Evolutionary conservation across 1,284 basidiomycete genomes (phyloP).

Genomic region (Sporisorium reilianum): DNA sequence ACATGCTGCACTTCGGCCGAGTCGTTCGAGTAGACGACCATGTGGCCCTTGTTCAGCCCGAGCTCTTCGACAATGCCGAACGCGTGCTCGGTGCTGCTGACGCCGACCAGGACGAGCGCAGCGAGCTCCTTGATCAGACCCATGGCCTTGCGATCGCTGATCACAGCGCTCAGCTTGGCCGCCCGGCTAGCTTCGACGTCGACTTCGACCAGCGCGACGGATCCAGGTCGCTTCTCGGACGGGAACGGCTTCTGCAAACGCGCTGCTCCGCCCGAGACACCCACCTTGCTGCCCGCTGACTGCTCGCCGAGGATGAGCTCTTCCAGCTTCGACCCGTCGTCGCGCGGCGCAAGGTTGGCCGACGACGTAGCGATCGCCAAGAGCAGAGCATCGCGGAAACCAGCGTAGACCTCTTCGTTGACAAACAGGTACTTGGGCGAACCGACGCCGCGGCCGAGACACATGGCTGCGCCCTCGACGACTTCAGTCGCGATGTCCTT

Average conservation of each 20-base stretch:
- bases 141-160: conserved; percentile 14
- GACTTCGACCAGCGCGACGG: conserved; percentile 14
- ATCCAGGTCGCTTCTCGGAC: conserved; percentile 17
- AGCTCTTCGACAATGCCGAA: conserved; percentile 13
- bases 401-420: conserved; percentile 12
- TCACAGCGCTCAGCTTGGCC: conserved; percentile 13
- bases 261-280: conserved; percentile 1
- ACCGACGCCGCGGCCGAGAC: conserved; percentile 16
- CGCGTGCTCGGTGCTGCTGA: conserved; percentile 31
- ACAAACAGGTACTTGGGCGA: conserved; percentile 26
- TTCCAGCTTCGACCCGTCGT: conserved; percentile 18
- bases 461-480: conserved; percentile 10
- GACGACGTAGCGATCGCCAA: conserved; percentile 18
- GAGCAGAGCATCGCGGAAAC: conserved; percentile 13
- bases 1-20: conserved; percentile 25
- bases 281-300: conserved; percentile 6
- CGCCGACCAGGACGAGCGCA: conserved; percentile 16
- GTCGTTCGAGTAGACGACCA: conserved; percentile 22
- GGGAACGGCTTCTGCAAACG: conserved; percentile 21
- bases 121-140: conserved; percentile 16
- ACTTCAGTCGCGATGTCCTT: conserved; percentile 11
- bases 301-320: conserved; percentile 10
- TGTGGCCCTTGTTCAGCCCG: conserved; percentile 15
- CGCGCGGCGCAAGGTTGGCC: conserved; percentile 12
- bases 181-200: conserved; percentile 14